Percentiles rank a stretch among this genome's conserved stretches.
These are phyloP conservation scores for Citrus medica DNA, from an alignment of 345 rosid genomes.

Conservation along the genomic window DNA sequence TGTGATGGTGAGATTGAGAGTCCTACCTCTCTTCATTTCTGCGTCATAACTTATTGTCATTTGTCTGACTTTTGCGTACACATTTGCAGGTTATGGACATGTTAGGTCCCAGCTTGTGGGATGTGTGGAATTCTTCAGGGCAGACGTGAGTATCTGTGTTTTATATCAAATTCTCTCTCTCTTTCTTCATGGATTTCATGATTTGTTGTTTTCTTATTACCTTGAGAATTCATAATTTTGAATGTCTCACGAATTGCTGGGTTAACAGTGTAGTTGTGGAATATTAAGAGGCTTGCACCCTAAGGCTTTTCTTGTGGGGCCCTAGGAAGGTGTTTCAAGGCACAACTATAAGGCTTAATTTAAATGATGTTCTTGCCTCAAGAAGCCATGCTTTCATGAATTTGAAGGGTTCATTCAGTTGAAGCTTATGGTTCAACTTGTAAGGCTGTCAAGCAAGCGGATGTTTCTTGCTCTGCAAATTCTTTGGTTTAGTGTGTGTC, in stretches of 20 bases:
- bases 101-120: slow-evolving; percentile 99
- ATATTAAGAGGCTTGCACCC: neutral
- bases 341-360: neutral
- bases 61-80: slow-evolving; percentile 10
- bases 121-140: slow-evolving; percentile 91
- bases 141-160: slow-evolving; percentile 69
- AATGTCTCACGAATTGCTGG: neutral
- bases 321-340: slow-evolving; percentile 1
- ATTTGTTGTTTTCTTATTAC: slow-evolving; percentile 17
- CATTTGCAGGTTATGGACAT: slow-evolving; percentile 90
- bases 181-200: neutral
- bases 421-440: neutral
- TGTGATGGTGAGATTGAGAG: slow-evolving; percentile 62
- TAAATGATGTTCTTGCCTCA: neutral
- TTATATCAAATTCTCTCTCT: slow-evolving; percentile 1
- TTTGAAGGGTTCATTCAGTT: neutral
- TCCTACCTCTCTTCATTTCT: slow-evolving; percentile 13
- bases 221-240: neutral
- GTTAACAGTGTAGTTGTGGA: neutral
- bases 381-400: neutral
- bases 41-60: slow-evolving; percentile 11
- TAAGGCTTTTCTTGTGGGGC: slow-evolving; percentile 1
- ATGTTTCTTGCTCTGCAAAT: neutral
- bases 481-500: neutral
- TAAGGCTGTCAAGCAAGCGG: neutral